Evolutionary conservation across 139 green algal genomes (phyloP).

Genomic region (Coelastrella sp.): DNA sequence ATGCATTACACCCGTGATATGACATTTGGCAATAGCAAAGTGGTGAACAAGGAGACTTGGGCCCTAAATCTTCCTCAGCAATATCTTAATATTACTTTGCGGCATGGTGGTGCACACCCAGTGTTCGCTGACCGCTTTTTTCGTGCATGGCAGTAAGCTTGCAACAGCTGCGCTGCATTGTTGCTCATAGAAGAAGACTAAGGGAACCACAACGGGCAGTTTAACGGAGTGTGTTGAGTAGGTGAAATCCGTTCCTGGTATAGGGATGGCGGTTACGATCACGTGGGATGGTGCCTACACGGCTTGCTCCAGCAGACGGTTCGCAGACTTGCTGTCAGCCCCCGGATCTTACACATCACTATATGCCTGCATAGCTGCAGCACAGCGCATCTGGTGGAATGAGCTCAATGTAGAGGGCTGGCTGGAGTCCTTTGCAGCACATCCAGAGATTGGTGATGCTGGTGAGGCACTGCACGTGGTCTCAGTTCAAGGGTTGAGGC

Average conservation of each 20-base stretch:
- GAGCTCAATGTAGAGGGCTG: slow-evolving; percentile 74
- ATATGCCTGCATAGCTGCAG: slow-evolving; percentile 51
- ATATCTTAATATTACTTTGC: too few relatives aligned
- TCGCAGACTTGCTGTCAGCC: slow-evolving; percentile 60
- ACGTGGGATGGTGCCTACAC: slow-evolving; percentile 37
- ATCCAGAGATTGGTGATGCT: slow-evolving; percentile 90
- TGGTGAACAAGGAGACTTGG: too few relatives aligned
- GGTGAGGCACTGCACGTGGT: slow-evolving; percentile 9
- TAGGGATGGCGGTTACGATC: slow-evolving; percentile 26
- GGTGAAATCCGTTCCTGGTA: background rate
- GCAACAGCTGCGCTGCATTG: too few relatives aligned
- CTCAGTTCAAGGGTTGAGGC: too few relatives aligned
- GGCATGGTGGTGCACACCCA: too few relatives aligned
- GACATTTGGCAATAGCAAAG: too few relatives aligned
- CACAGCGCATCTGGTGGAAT: slow-evolving; percentile 79
- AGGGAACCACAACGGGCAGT: too few relatives aligned
- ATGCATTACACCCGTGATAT: too few relatives aligned
- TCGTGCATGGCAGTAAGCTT: too few relatives aligned
- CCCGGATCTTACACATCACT: slow-evolving; percentile 54
- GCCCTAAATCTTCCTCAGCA: too few relatives aligned
- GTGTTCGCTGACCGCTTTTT: too few relatives aligned
- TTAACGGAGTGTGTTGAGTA: background rate
- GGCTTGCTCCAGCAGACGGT: slow-evolving; percentile 60
- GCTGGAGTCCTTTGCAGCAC: slow-evolving; percentile 90
- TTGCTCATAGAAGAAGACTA: too few relatives aligned